Conservation (phyloP, 371 early-diverging fungal genomes). For the Pancytospora epiphaga region DNA sequence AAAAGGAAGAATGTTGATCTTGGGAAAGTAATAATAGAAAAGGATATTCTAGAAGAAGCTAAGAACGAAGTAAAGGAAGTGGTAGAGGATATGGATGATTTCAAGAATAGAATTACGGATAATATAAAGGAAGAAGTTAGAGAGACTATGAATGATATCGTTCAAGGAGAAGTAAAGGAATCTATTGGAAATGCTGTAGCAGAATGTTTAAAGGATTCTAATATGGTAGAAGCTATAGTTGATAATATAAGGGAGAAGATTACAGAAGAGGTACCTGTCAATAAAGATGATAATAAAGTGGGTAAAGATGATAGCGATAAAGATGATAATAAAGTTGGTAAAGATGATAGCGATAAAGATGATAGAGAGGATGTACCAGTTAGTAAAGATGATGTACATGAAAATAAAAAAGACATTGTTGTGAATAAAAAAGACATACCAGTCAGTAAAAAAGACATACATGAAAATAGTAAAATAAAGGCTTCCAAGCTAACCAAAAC, state of each 20-base stretch:
- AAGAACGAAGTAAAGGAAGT: not conserved
- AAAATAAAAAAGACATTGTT: no score
- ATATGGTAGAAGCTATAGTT: not conserved
- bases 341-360: no score
- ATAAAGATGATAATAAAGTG: not conserved
- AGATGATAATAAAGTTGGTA: no score
- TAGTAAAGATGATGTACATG: no score
- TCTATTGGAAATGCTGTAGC: not conserved
- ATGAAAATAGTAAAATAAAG: no score
- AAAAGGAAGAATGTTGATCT: not conserved
- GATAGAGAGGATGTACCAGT: no score
- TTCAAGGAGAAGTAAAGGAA: not conserved
- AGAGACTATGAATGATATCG: not conserved
- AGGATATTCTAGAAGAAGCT: not conserved
- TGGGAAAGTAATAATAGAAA: slow-evolving; percentile 1
- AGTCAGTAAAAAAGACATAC: no score
- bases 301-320: not conserved
- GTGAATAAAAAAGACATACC: no score
- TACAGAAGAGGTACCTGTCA: not conserved
- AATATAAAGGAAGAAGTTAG: slow-evolving; percentile 4
- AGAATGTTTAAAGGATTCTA: slow-evolving; percentile 7
- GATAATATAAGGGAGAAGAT: not conserved
- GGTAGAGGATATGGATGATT: not conserved
- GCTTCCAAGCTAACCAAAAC: no score
- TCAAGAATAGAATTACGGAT: slow-evolving; percentile 11